A percentile compares a stretch with the other conserved stretches of the same genome.
These are phyloP conservation scores for Gossypium ekmanianum DNA, from an alignment of 345 rosid genomes.

Conservation along the genomic window DNA sequence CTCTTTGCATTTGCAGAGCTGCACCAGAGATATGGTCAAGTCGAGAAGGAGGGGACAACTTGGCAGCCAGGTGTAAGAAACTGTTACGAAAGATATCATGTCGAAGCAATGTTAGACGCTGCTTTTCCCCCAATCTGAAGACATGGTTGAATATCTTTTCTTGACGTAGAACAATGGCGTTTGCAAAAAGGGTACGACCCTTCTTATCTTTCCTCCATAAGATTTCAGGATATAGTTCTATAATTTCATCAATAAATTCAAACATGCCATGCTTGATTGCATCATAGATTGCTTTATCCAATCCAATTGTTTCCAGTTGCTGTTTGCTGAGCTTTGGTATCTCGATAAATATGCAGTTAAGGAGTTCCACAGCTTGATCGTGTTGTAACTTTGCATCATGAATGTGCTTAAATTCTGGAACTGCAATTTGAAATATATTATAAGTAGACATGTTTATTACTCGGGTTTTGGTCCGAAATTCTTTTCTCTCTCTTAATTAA, in stretches of 20 bases:
- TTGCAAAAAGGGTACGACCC: slow-evolving; percentile 17
- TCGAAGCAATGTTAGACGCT: not conserved
- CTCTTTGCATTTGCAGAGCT: slow-evolving; percentile 34
- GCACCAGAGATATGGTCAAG: slow-evolving; percentile 26
- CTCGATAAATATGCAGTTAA: not conserved
- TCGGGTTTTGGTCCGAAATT: too few species aligned
- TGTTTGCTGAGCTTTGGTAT: not conserved
- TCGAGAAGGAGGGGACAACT: slow-evolving; percentile 17
- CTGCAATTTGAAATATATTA: not conserved
- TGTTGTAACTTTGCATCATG: slow-evolving; percentile 10
- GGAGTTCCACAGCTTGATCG: slow-evolving; percentile 4
- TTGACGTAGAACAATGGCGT: slow-evolving; percentile 21
- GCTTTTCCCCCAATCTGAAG: not conserved
- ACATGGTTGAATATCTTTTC: slow-evolving; percentile 18
- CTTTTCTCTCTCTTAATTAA: too few species aligned
- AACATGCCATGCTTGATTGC: slow-evolving; percentile 20
- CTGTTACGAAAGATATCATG: slow-evolving; percentile 7
- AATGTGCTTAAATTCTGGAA: not conserved
- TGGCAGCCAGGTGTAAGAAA: slow-evolving; percentile 23
- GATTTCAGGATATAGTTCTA: slow-evolving; percentile 11
- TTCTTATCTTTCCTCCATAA: slow-evolving; percentile 19
- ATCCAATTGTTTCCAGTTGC: slow-evolving; percentile 6
- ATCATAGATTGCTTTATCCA: slow-evolving; percentile 17
- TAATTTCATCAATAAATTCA: slow-evolving; percentile 17
- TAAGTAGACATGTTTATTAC: not conserved